Base-by-base conservation (phyloP, 208 protist species). In the Trypanosomatidae sp. region DNA sequence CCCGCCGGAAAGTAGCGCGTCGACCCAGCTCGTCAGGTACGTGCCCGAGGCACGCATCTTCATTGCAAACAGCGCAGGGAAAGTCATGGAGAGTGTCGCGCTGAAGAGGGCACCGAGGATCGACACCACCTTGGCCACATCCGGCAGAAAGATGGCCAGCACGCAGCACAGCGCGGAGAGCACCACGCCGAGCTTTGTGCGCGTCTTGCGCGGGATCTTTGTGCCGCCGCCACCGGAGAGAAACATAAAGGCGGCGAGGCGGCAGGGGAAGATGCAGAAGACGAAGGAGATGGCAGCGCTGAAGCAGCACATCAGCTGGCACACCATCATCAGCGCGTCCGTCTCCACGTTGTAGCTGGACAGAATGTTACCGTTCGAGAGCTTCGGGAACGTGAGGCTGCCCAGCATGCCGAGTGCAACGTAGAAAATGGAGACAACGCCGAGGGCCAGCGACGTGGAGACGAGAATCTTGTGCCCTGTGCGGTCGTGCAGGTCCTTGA, bases 201-300 rank as follows among this genome's bases (percentile, higher is more conserved):
- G 85, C 70, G 76, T 87, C 68, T 76, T 81, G 50, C 84, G 83
- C 10, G 90, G 85, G 22, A 92, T 88, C 66, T 90, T 91, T 8
- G 79, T 79, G 44, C 62, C 71, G 36, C 72, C 79, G 12, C 85
- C 87, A 46, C 85, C 85, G 13, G 87, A 89, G 33, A 92, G 13
- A 15, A 91, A 81, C 90, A 94, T 92, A 69, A 87, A 92, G 22
- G 82, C 83, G 62, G 87, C 83, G 50, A 82, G 77, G 28, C 90
- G 85, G 69, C 84, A 89, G 10, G 90, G 90, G 62, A 92, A 94
- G 66, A 94, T 82, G 77, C 79, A 91, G 68, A 92, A 94, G 30
- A 92, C 83, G 62, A 82, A 94, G 13, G 87, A 91, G 10, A 92
- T 68, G 36, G 85, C 80, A 1, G 87, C 90, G 69, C 81, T 89